Conservation (phyloP, 352 stramenopile genomes). For the Phytophthora pluvialis region DNA sequence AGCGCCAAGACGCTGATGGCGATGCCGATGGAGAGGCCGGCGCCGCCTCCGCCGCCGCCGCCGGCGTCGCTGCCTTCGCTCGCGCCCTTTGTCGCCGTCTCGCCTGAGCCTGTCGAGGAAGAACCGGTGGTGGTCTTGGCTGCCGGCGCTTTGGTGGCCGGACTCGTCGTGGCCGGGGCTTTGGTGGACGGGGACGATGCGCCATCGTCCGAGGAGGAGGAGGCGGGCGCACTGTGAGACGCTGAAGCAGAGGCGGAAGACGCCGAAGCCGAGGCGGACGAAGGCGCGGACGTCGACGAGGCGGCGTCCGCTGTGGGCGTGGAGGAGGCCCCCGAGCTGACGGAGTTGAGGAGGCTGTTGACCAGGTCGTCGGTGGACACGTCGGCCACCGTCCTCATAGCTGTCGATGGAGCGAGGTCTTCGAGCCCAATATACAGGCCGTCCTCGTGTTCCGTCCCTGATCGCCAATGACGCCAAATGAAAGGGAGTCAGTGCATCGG, state of each 20-base stretch:
- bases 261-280: conserved; percentile 1
- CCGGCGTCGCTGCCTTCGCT: not conserved
- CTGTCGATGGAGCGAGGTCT: not conserved
- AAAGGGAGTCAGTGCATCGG: conserved; percentile 29
- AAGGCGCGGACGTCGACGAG: conserved; percentile 9
- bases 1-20: conserved; percentile 37
- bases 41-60: not conserved
- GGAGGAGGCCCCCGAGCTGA: conserved; percentile 29
- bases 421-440: not conserved
- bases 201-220: conserved; percentile 12
- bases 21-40: conserved; percentile 34
- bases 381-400: conserved; percentile 32
- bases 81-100: conserved; percentile 18
- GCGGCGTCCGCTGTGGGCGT: conserved; percentile 9
- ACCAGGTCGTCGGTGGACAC: conserved; percentile 52
- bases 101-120: conserved; percentile 10
- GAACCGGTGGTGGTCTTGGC: not conserved
- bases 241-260: conserved; percentile 2
- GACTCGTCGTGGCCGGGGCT: conserved; percentile 5
- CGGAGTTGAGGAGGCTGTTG: conserved; percentile 48
- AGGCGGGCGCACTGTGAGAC: conserved; percentile 14
- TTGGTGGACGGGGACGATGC: not conserved
- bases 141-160: not conserved
- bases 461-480: conserved; percentile 27
- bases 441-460: not conserved